Evolutionary conservation across 1,284 basidiomycete species (phyloP), one percentile per base, ranked within the genome.

Genomic region (Trametes sp.): DNA sequence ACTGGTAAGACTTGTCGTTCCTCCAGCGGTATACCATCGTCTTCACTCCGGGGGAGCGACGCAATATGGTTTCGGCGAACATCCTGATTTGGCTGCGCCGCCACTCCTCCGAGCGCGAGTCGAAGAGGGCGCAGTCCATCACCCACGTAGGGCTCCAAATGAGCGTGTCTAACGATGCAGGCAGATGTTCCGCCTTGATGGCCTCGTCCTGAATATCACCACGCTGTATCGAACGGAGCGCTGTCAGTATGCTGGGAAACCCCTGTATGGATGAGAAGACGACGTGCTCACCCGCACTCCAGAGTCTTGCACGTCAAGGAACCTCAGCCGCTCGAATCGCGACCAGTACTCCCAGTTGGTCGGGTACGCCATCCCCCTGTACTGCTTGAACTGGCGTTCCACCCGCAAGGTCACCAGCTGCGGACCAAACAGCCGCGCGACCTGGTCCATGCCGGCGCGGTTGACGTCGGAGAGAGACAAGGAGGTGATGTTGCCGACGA

Each of bases 11-110:
- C 52, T 24, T 33, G 9, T 10, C 24, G 1, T 38, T 26, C 3
- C 33, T 9, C 52, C 59, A 60, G 23, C 45, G 41, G 45, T 54
- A 50, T 3, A 60, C 28, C 1, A 60, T 53, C n/a, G 59, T 38
- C 29, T 49, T 49, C 21, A 60, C 13, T 26, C 16, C n/a, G 2
- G 31, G 24, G 5, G 52, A 8, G 33, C 45, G 14, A 4, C 28
- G 28, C n/a, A 60, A 16, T 2, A 54, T 36, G 4, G 44, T 33
- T 16, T 54, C 44, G 4, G 52, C 44, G 21, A 59, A 59, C 33
- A 24, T 16, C 19, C 36, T 38, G 24, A 59, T 54, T 8, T 29
- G 33, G 11, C 23, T 16, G 13, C 52, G 52, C 19, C 52, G 29
- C 52, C 59, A 60, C 4, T 19, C 23, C 23, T 54, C 52, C 2